Percentiles rank a stretch among this genome's conserved stretches.
Conservation (phyloP, 768 basidiomycete genomes). For the Russula sp. region DNA sequence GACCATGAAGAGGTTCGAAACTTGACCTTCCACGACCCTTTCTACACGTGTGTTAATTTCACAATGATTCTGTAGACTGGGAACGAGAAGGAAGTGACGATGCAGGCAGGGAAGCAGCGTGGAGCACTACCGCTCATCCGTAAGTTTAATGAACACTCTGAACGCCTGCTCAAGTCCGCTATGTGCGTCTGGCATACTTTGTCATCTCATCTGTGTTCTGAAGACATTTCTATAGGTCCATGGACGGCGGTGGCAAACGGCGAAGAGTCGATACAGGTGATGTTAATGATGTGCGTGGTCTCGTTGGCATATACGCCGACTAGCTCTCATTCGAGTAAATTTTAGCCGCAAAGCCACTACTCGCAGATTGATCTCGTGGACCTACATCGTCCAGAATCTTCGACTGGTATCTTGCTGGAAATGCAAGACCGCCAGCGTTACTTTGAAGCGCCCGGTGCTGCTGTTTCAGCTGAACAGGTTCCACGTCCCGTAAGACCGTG, state of each 20-base stretch:
- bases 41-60: conserved; percentile 9
- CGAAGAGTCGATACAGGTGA: conserved; percentile 45
- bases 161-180: conserved; percentile 77
- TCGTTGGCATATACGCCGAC: not conserved
- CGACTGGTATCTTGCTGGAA: conserved; percentile 72
- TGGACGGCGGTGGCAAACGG: conserved; percentile 59
- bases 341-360: conserved; percentile 37
- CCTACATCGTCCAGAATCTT: conserved; percentile 63
- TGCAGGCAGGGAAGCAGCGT: conserved; percentile 90
- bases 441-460: conserved; percentile 57
- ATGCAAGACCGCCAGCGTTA: conserved; percentile 85
- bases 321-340: conserved; percentile 5
- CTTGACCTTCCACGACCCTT: conserved; percentile 8
- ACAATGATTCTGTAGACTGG: conserved; percentile 56
- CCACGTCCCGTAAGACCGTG: conserved; percentile 31
- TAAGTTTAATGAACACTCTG: conserved; percentile 97
- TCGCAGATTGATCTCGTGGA: conserved; percentile 82
- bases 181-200: conserved; percentile 46
- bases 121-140: conserved; percentile 89
- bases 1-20: conserved; percentile 80
- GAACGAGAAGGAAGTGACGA: conserved; percentile 87
- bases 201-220: not conserved
- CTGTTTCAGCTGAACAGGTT: conserved; percentile 27
- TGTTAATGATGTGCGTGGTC: conserved; percentile 43
- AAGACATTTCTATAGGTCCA: conserved; percentile 37